Base-by-base conservation (phyloP, 148 eudicot species). In the Rhododendron mucronatum region DNA sequence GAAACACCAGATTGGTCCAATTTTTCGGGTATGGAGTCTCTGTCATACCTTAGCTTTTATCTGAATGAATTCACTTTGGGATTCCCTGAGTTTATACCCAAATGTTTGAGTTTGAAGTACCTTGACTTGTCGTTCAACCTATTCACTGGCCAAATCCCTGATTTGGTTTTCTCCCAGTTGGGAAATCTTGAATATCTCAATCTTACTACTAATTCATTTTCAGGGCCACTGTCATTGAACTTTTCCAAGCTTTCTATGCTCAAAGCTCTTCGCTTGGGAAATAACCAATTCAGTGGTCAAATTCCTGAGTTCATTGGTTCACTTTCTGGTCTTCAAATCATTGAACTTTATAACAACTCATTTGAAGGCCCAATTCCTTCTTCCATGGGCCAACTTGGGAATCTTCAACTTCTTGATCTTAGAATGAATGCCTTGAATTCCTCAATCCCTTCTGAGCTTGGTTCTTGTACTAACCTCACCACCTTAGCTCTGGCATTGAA, bases 111-210 rank as follows among this genome's bases (percentile, higher is more conserved):
- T 80, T 88, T 96, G 88, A 90, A 87, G 26, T 90, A 82, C 67
- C 95, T 96, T 57, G 96, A 94, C 86, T 86, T 96, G 89, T 93
- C 98, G 51, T 0, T 23, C 1, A 96, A 94, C 88, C 48, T 74
- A 0, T 88, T 96, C 30, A 95, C 78, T 81, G 98, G 95, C 33
- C 82, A 41, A 16, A 84, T 95, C 71, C 94, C 95, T 37, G 90
- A 86, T 67, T 78, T 87, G 15, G 14, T 93, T 11, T 94, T 89
- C 89, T 78, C 47, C 53, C 91, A 87, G 81, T 90, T 93, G 78
- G 65, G 67, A 9, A 90, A 89, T 5, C 93, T 94, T 76, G 93
- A 91, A 84, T 90, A 84, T 83, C 93, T 94, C 51, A 90, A 91
- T 59, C 91, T 94, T 5, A 86, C 88, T 5, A 50, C 45, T 41